Base-by-base conservation (phyloP, 2,329 filamentous ascomycete genomes). In the Dendrostoma leiphaemia region DNA sequence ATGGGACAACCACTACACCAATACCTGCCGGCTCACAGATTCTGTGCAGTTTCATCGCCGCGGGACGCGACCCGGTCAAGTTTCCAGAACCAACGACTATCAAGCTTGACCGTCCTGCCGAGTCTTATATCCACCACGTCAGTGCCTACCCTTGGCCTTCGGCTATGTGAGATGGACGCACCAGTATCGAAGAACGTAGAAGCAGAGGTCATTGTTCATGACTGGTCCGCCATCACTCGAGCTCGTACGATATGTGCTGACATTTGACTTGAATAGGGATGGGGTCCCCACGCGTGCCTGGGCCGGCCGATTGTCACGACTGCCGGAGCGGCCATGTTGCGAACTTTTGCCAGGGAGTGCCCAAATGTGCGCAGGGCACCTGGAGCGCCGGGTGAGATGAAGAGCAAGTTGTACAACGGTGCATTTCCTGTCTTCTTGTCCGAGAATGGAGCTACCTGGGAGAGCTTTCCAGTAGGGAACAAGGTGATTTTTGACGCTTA, bases 281-380 rank as follows among this genome's bases (percentile, higher is more conserved):
- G 44, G 44, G 44, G 44, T 6, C 44, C 44, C 6, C 44, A 47
- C 10, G 44, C 29, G 10, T 47, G 44, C 31, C 29, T 47, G 28
- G 29, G 44, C 26, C 44, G 44, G 26, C 26, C 44, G 5, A 47
- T 47, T 10, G 26, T 23, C 29, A 47, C 44, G 8, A 47, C 26
- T 21, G 44, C 44, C 17, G 44, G 44, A 7, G 44, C 44, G 44
- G 44, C 44, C 44, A 47, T 47, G 44, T 15, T 47, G 44, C 17
- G 29, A 15, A 29, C 29, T 5, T 47, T 47, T 31, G 44, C 44
- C n/a, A 31, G 44, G 13, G 44, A 31, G 28, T 47, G 44, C 24
- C 44, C 29, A n/a, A 31, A 47, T 6, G 44, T 35, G 44, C 44
- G 44, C 15, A 28, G 44, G 44, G 28, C 44, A 21, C 44, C 44